Conservation (phyloP, 2,329 filamentous ascomycete genomes). For the Phyllosticta capitalensis region DNA sequence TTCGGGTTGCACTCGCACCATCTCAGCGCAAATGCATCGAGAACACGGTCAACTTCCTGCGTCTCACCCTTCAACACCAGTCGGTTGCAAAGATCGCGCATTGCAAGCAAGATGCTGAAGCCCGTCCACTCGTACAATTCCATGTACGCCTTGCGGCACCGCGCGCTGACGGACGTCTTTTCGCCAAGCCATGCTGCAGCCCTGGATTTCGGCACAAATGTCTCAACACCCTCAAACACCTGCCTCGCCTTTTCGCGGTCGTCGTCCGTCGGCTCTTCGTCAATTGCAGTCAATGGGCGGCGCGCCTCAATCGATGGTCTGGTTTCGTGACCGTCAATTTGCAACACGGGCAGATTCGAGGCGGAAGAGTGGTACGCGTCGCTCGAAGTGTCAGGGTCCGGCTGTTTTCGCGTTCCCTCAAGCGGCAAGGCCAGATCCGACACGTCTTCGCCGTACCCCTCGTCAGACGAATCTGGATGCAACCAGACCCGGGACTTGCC, state of each 20-base stretch:
- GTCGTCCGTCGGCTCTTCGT: conserved; percentile 47
- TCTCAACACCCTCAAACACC: conserved; percentile 78
- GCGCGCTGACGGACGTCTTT: conserved; percentile 41
- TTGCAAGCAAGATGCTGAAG: conserved; percentile 66
- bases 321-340: conserved; percentile 39
- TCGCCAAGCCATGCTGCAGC: conserved; percentile 87
- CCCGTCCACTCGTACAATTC: conserved; percentile 79
- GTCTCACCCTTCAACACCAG: conserved; percentile 83
- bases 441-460: conserved; percentile 20
- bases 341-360: conserved; percentile 41
- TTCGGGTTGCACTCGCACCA: conserved; percentile 92
- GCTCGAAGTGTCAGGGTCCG: conserved; percentile 33
- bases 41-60: conserved; percentile 89
- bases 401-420: conserved; percentile 24
- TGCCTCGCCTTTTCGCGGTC: conserved; percentile 69
- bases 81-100: conserved; percentile 72
- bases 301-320: conserved; percentile 23
- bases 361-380: conserved; percentile 39
- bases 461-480: conserved; percentile 28
- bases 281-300: conserved; percentile 1
- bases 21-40: conserved; percentile 77
- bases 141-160: conserved; percentile 72
- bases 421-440: conserved; percentile 28
- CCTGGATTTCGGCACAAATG: conserved; percentile 67
- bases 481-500: conserved; percentile 31